These are phyloP conservation scores for Dryas octopetala DNA, from an alignment of 306 rosid species.

Conservation along the genomic window DNA sequence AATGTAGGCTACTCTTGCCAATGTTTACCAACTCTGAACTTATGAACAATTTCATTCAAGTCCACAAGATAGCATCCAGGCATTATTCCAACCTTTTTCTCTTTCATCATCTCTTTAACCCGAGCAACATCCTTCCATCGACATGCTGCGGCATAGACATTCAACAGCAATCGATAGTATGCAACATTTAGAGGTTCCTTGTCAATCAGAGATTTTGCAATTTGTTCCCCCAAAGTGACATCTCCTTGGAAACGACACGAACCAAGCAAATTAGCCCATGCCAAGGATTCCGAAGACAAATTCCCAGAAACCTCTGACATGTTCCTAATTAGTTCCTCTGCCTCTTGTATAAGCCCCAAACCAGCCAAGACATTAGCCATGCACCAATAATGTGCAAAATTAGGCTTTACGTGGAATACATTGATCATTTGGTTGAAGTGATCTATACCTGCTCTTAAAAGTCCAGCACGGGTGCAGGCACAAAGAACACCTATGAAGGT, in stretches of 20 bases:
- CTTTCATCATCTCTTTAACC: slow-evolving; percentile 55
- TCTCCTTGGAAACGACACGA: slow-evolving; percentile 58
- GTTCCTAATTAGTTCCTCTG: slow-evolving; percentile 48
- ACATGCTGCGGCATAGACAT: slow-evolving; percentile 60
- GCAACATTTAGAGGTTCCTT: slow-evolving; percentile 54
- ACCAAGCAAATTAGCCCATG: slow-evolving; percentile 58
- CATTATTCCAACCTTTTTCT: slow-evolving; percentile 37
- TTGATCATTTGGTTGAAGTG: slow-evolving; percentile 59
- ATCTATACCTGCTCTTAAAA: slow-evolving; percentile 47
- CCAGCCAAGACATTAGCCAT: slow-evolving; percentile 59
- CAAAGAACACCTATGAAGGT: slow-evolving; percentile 68
- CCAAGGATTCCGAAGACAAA: slow-evolving; percentile 37
- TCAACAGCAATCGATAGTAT: slow-evolving; percentile 58
- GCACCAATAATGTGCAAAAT: slow-evolving; percentile 80
- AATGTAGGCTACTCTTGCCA: slow-evolving; percentile 22
- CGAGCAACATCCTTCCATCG: slow-evolving; percentile 64
- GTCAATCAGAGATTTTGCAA: slow-evolving; percentile 54
- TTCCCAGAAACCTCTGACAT: slow-evolving; percentile 39
- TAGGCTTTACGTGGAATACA: slow-evolving; percentile 48
- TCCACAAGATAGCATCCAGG: slow-evolving; percentile 70
- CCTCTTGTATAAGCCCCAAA: slow-evolving; percentile 46
- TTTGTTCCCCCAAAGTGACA: slow-evolving; percentile 49
- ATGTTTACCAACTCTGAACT: slow-evolving; percentile 40
- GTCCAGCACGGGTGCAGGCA: slow-evolving; percentile 70
- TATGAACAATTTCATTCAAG: slow-evolving; percentile 62